Percentiles rank a stretch among this genome's conserved stretches.
Evolutionary conservation across 371 early-diverging fungal species (phyloP).

Genomic region (Rhizoclosmatium hyalinum): DNA sequence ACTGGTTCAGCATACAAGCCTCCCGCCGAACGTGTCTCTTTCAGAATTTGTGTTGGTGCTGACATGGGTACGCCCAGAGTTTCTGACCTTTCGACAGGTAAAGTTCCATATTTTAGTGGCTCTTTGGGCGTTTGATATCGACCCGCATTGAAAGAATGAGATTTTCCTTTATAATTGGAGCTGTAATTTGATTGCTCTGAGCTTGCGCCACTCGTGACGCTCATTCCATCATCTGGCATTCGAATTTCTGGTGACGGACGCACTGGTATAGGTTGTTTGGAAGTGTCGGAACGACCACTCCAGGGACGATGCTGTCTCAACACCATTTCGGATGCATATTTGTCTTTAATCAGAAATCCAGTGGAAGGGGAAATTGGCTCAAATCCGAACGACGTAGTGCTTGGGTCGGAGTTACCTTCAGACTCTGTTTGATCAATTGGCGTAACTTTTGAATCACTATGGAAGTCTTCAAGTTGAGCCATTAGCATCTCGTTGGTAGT

Average conservation of each 20-base stretch:
- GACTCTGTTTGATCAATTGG: neutral
- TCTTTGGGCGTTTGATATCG: too few relatives aligned
- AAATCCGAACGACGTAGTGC: neutral
- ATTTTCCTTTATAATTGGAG: too few relatives aligned
- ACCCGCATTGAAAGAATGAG: too few relatives aligned
- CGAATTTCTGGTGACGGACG: neutral
- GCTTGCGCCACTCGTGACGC: too few relatives aligned
- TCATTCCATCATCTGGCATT: too few relatives aligned
- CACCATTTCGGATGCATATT: conserved; percentile 1
- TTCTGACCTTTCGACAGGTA: too few relatives aligned
- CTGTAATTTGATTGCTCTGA: too few relatives aligned
- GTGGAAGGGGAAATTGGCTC: neutral
- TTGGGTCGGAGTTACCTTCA: neutral
- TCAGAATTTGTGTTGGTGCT: too few relatives aligned
- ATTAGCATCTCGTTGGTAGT: neutral
- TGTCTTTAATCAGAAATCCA: neutral
- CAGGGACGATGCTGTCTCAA: neutral
- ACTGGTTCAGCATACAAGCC: too few relatives aligned
- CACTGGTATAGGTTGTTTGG: neutral
- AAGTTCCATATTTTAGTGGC: too few relatives aligned
- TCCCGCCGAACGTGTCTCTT: too few relatives aligned
- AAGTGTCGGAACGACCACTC: neutral
- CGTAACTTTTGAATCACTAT: neutral
- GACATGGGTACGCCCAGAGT: too few relatives aligned
- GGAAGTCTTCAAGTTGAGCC: neutral